Evolutionary conservation across 1,284 basidiomycete species (phyloP).

Genomic region (Taiwanofungus camphoratus): DNA sequence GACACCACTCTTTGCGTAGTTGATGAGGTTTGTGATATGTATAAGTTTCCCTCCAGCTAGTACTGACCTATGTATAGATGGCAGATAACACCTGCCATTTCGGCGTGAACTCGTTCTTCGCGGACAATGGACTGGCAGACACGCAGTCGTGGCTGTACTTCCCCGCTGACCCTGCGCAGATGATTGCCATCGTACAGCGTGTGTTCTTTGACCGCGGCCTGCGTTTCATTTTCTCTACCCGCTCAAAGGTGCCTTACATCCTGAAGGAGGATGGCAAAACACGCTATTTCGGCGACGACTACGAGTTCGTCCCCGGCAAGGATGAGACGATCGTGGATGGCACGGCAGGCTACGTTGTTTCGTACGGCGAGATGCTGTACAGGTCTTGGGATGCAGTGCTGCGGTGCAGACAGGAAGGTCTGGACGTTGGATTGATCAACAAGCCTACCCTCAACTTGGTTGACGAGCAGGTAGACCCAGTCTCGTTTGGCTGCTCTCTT

Average conservation of each 20-base stretch:
- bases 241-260: constrained; percentile 82
- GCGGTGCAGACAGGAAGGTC: constrained; percentile 58
- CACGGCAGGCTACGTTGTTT: constrained; percentile 69
- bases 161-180: constrained; percentile 77
- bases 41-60: background rate
- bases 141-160: constrained; percentile 77
- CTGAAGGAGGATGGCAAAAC: constrained; percentile 69
- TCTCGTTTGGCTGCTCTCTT: background rate
- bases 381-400: constrained; percentile 77
- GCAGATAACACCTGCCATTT: constrained; percentile 86
- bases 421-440: constrained; percentile 80
- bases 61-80: constrained; percentile 37
- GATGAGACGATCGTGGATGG: constrained; percentile 72
- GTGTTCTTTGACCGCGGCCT: constrained; percentile 79
- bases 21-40: constrained; percentile 43
- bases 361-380: constrained; percentile 80
- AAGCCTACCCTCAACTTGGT: constrained; percentile 79
- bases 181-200: constrained; percentile 67
- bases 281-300: constrained; percentile 62
- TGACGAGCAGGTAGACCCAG: constrained; percentile 59
- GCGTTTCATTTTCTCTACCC: constrained; percentile 82
- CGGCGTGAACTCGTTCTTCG: constrained; percentile 80
- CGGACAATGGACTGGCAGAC: constrained; percentile 79
- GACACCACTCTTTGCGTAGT: constrained; percentile 33
- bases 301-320: constrained; percentile 77